Base-by-base conservation (phyloP, 2,329 filamentous ascomycete species). In the Diaporthe citrichinensis region DNA sequence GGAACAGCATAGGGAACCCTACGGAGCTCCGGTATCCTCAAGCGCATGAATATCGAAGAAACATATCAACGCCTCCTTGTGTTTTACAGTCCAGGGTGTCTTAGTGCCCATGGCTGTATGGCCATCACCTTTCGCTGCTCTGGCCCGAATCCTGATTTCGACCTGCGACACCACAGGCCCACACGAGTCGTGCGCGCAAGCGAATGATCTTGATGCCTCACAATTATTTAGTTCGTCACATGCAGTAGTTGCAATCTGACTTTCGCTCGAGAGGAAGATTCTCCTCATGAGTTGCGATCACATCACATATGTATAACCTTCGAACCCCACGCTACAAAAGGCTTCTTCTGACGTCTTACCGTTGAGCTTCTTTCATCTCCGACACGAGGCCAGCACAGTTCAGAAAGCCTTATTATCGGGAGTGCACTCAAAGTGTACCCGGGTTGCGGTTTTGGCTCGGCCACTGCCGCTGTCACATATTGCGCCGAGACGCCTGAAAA, bases 401-500 rank as follows among this genome's bases (percentile, higher is more conserved):
- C 34, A 55, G 49, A 34, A 55, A 69, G 46, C 65, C 34, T 55
- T 55, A 12, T 39, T 41, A 20, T 12, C 46, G 46, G 49, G 46
- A 17, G n/a, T 23, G 34, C 49, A 28, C 31, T 10, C 14, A 55
- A 39, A 23, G 20, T 31, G 28, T 55, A n/a, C 34, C 49, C 49
- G 49, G n/a, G 34, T 55, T 69, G 49, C 34, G 8, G 34, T 39
- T 41, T 69, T 69, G 49, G n/a, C 65, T 39, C 65, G 65, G 65
- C 65, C 65, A 9, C 46, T 55, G 65, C 49, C 49, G 65, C 65
- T 55, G 65, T 69, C 65, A 69, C 49, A 31, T 41, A 20, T 23
- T n/a, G 49, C 34, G 49, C 65, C 65, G 65, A 69, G 65, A 69
- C 65, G 65, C 65, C 65, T 69, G 65, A 41, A 69, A 51, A 51